These are phyloP conservation scores for Hypericum androsaemum DNA, from an alignment of 345 rosid genomes.

Conservation along the genomic window DNA sequence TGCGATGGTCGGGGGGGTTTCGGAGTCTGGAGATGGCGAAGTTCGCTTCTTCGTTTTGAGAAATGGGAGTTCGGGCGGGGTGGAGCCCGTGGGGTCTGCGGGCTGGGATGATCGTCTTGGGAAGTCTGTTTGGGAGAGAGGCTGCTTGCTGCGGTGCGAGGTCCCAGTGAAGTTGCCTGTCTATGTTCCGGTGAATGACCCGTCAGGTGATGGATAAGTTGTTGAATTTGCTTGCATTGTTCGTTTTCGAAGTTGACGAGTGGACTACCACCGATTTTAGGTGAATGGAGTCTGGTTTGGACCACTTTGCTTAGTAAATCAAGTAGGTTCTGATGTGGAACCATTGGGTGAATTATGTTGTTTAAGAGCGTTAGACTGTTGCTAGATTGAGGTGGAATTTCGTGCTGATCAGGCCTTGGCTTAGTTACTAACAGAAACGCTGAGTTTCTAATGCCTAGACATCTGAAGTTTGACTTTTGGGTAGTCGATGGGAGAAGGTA, in stretches of 20 bases:
- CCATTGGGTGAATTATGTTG: too few species aligned
- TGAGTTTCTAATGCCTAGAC: too few species aligned
- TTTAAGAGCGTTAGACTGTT: too few species aligned
- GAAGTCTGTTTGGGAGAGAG: conserved; percentile 64
- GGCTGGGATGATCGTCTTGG: conserved; percentile 53
- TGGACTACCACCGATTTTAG: background rate
- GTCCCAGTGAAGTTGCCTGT: conserved; percentile 61
- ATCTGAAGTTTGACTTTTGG: too few species aligned
- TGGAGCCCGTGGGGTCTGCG: conserved; percentile 43
- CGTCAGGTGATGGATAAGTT: conserved; percentile 34
- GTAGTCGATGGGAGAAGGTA: too few species aligned
- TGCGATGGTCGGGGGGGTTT: conserved; percentile 53
- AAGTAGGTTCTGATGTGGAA: too few species aligned
- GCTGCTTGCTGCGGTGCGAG: conserved; percentile 73
- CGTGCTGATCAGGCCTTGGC: too few species aligned
- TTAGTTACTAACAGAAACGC: too few species aligned
- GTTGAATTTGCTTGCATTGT: background rate
- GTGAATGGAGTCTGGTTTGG: too few species aligned
- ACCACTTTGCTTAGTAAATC: too few species aligned
- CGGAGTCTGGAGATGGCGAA: conserved; percentile 31
- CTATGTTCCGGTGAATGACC: conserved; percentile 40
- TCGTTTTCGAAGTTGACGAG: background rate
- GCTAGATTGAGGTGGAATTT: too few species aligned
- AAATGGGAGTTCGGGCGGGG: conserved; percentile 21
- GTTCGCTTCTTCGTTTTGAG: conserved; percentile 45